Conservation (phyloP, 106 monocot genomes). For the Dendrobium catenatum region DNA sequence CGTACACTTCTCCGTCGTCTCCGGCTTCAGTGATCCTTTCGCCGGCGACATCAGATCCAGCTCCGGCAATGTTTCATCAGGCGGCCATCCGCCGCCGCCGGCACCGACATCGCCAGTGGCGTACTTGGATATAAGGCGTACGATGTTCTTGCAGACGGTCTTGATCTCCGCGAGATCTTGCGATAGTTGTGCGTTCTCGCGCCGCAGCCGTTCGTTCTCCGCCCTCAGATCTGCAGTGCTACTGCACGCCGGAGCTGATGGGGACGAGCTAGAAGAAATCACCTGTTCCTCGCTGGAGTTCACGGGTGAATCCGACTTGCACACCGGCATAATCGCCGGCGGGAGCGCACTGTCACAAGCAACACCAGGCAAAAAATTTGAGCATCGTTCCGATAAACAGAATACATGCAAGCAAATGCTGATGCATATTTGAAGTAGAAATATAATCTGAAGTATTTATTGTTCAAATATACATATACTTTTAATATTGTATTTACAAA, state of each 20-base stretch:
- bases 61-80: too few relatives aligned
- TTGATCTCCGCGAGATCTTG: slow-evolving; percentile 30
- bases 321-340: background rate
- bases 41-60: too few relatives aligned
- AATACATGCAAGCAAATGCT: too few relatives aligned
- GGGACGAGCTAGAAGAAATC: slow-evolving; percentile 21
- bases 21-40: too few relatives aligned
- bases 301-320: too few relatives aligned
- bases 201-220: slow-evolving; percentile 45
- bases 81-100: too few relatives aligned
- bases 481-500: too few relatives aligned
- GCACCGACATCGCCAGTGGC: background rate
- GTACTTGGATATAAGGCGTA: background rate
- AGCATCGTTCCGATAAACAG: too few relatives aligned
- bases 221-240: slow-evolving; percentile 23
- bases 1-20: too few relatives aligned
- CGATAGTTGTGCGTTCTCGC: slow-evolving; percentile 34
- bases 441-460: too few relatives aligned
- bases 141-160: slow-evolving; percentile 20
- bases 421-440: too few relatives aligned
- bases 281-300: slow-evolving; percentile 32
- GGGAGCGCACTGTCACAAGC: slow-evolving; percentile 12
- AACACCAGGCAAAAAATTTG: slow-evolving; percentile 8
- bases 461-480: too few relatives aligned
- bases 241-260: background rate